These are phyloP conservation scores for Miscanthus lutarioriparius DNA, from an alignment of 176 grass and related monocot species.

Conservation along the genomic window DNA sequence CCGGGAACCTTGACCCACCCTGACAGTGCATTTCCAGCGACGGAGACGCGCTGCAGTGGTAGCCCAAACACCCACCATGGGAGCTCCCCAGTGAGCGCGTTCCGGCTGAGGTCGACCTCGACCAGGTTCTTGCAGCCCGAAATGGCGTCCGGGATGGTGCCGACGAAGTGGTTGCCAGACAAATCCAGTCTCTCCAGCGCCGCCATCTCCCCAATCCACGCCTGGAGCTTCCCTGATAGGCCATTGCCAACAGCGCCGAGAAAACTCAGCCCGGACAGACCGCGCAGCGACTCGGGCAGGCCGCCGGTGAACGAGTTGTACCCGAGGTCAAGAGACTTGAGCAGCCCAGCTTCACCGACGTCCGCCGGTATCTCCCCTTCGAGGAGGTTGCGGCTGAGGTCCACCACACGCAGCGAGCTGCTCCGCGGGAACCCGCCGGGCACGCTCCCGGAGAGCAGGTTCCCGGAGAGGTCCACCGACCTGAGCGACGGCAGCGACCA, in stretches of 20 bases:
- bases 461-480: constrained; percentile 73
- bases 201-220: constrained; percentile 76
- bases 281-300: constrained; percentile 57
- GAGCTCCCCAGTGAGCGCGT: constrained; percentile 61
- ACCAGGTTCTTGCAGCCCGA: constrained; percentile 46
- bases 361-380: constrained; percentile 66
- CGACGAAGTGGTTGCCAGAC: constrained; percentile 61
- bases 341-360: constrained; percentile 51
- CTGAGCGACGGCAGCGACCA: constrained; percentile 61
- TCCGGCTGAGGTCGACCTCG: constrained; percentile 59
- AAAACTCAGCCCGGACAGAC: constrained; percentile 51
- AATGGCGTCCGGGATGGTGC: constrained; percentile 55
- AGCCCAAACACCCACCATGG: constrained; percentile 67
- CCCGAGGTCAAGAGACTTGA: constrained; percentile 65
- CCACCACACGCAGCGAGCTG: constrained; percentile 45
- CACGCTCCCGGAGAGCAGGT: constrained; percentile 49
- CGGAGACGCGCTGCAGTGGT: constrained; percentile 44
- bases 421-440: constrained; percentile 55
- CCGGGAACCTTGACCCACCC: constrained; percentile 46
- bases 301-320: constrained; percentile 59
- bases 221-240: constrained; percentile 51
- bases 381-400: constrained; percentile 57
- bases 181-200: constrained; percentile 64
- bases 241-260: constrained; percentile 53
- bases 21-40: constrained; percentile 59